phyloP scores from a whole-genome alignment of 148 eudicot genomes.

The Silene conica region DNA sequence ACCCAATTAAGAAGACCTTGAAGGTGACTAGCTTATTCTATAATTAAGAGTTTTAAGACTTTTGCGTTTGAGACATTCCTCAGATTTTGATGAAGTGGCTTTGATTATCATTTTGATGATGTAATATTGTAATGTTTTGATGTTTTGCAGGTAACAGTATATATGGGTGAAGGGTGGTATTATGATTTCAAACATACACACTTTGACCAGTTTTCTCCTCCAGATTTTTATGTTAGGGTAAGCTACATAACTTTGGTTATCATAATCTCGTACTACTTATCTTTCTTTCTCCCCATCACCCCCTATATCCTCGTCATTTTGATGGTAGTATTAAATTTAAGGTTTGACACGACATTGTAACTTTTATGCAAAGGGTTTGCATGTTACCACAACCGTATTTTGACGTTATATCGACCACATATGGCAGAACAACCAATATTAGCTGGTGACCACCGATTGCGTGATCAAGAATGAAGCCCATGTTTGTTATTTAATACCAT shows the following conservation, averaged over 20 bases:
- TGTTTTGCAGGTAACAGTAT: slow-evolving; percentile 54
- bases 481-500: too few species aligned
- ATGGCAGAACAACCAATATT: neutral
- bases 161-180: slow-evolving; percentile 86
- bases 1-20: slow-evolving; percentile 42
- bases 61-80: neutral
- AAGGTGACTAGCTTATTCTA: slow-evolving; percentile 41
- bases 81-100: neutral
- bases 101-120: slow-evolving; percentile 11
- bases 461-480: neutral
- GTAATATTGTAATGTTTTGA: slow-evolving; percentile 15
- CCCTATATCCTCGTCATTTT: neutral
- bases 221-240: slow-evolving; percentile 74
- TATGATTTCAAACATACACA: slow-evolving; percentile 58
- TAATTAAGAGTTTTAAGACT: neutral
- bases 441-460: neutral
- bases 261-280: neutral
- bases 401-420: neutral
- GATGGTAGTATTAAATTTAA: neutral
- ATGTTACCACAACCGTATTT: neutral
- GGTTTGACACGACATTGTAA: neutral
- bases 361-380: neutral
- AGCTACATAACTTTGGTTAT: slow-evolving; percentile 11
- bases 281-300: neutral
- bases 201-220: slow-evolving; percentile 71